Percentiles rank a stretch among this genome's conserved stretches.
Conservation (phyloP, 116 monocot genomes). For the Phalaenopsis hybrid region DNA sequence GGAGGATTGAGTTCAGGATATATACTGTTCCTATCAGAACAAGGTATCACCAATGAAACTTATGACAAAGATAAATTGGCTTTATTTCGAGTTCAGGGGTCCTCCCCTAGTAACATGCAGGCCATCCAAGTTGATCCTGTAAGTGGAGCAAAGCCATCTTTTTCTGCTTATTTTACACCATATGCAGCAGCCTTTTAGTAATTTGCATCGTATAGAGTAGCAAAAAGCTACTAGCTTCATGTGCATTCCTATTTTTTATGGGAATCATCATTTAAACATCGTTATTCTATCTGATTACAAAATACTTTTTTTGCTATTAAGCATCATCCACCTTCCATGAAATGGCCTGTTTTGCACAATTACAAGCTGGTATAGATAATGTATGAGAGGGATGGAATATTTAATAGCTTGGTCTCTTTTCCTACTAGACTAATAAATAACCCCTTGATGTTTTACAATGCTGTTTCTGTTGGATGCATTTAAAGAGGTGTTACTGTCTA, state of each 20-base stretch:
- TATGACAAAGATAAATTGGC: conserved; percentile 19
- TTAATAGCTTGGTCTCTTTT: not conserved
- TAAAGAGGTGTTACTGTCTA: not conserved
- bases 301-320: not conserved
- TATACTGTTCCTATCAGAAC: conserved; percentile 24
- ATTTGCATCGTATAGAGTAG: not conserved
- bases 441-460: not conserved
- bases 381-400: not conserved
- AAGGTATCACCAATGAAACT: conserved; percentile 19
- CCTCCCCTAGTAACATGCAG: conserved; percentile 38
- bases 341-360: not conserved
- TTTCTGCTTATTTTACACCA: not conserved
- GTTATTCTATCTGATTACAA: not conserved
- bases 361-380: not conserved
- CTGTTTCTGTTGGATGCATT: not conserved
- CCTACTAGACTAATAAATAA: not conserved
- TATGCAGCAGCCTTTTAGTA: not conserved
- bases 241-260: not conserved
- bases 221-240: not conserved
- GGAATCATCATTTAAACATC: not conserved
- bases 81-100: conserved; percentile 59
- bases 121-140: conserved; percentile 63
- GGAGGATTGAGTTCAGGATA: conserved; percentile 41
- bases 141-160: not conserved
- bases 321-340: not conserved